A percentile compares a stretch with the other conserved stretches of the same genome.
Evolutionary conservation across 2,329 filamentous ascomycete genomes (phyloP).

Genomic region (Cladophialophora carrionii): DNA sequence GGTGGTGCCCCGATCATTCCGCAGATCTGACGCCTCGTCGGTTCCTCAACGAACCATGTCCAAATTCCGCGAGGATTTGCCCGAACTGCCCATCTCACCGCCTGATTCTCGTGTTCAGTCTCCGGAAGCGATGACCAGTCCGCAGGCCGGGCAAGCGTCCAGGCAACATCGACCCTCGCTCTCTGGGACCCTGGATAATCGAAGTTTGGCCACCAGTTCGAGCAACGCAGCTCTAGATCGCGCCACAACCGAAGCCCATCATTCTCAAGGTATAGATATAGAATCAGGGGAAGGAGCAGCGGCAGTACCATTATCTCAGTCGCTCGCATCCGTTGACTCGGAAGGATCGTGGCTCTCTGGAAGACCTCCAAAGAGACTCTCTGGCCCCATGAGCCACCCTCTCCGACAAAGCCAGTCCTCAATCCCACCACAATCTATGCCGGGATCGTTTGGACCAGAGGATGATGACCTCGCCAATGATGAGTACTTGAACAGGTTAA

Average conservation of each 20-base stretch:
- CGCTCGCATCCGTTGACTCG: conserved; percentile 89
- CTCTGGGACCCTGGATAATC: conserved; percentile 36
- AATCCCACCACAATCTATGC: conserved; percentile 41
- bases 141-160: conserved; percentile 15
- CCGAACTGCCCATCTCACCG: conserved; percentile 82
- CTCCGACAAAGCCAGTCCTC: conserved; percentile 55
- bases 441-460: conserved; percentile 38
- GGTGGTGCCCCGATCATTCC: conserved; percentile 48
- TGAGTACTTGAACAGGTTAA: conserved; percentile 69
- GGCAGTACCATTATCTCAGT: conserved; percentile 67
- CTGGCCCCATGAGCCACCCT: conserved; percentile 50
- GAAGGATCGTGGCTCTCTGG: conserved; percentile 96
- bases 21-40: conserved; percentile 49
- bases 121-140: conserved; percentile 59
- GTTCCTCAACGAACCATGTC: conserved; percentile 81
- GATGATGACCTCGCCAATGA: conserved; percentile 71
- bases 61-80: conserved; percentile 88
- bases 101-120: conserved; percentile 80
- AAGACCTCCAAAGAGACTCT: conserved; percentile 58
- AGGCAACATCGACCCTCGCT: conserved; percentile 30
- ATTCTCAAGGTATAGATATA: conserved; percentile 26
- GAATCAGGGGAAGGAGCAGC: conserved; percentile 25
- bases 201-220: conserved; percentile 40
- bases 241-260: conserved; percentile 13
- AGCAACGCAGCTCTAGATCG: conserved; percentile 34